Percentiles rank a stretch among this genome's conserved stretches.
These are phyloP conservation scores for Exophiala aquamarina DNA, from an alignment of 2,329 filamentous ascomycete genomes.

Conservation along the genomic window DNA sequence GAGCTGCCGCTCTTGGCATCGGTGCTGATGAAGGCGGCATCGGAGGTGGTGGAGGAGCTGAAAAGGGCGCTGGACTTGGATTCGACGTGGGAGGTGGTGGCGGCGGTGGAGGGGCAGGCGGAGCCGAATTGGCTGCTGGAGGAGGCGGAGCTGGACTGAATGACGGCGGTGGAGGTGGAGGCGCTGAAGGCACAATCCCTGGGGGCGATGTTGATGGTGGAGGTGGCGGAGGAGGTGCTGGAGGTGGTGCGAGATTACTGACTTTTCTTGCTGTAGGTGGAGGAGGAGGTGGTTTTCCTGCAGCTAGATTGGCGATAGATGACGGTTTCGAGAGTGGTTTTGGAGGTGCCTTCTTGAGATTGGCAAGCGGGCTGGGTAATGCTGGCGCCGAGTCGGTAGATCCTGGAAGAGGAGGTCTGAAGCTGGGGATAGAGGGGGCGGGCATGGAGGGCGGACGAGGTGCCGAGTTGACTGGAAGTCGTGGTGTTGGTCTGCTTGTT, in stretches of 20 bases:
- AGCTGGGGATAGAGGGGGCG: constrained; percentile 60
- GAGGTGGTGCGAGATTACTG: constrained; percentile 44
- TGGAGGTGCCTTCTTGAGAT: constrained; percentile 59
- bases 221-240: constrained; percentile 46
- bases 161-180: constrained; percentile 41
- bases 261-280: constrained; percentile 56
- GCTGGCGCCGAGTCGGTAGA: constrained; percentile 50
- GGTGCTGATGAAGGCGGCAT: constrained; percentile 53
- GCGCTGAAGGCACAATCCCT: constrained; percentile 43
- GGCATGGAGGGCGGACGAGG: constrained; percentile 41
- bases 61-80: constrained; percentile 30
- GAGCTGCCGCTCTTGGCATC: constrained; percentile 45
- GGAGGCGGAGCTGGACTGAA: constrained; percentile 50
- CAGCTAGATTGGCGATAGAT: constrained; percentile 60
- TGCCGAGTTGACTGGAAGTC: constrained; percentile 53
- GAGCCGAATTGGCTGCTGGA: constrained; percentile 42
- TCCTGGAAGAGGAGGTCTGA: constrained; percentile 46
- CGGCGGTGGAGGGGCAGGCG: constrained; percentile 43
- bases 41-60: constrained; percentile 48
- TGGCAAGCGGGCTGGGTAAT: constrained; percentile 54
- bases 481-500: constrained; percentile 52
- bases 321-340: constrained; percentile 55
- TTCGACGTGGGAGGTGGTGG: constrained; percentile 42
- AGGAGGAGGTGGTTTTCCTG: constrained; percentile 53
- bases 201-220: constrained; percentile 34